Evolutionary conservation across 257 asterid genomes (phyloP).

Genomic region (Echium plantagineum): DNA sequence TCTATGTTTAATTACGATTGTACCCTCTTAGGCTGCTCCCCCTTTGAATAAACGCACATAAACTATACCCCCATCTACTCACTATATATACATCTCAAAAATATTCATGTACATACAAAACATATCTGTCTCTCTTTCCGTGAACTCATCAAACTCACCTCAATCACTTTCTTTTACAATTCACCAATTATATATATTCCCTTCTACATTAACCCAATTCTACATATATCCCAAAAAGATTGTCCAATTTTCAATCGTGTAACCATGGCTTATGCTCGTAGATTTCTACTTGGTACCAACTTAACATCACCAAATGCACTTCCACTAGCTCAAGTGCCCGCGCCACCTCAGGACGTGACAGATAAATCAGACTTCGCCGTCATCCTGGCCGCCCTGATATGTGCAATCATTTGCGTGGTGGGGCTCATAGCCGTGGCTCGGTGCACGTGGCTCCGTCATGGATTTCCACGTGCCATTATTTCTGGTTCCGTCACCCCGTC

Average conservation of each 20-base stretch:
- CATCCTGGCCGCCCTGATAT: slow-evolving; percentile 36
- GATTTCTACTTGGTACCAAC: slow-evolving; percentile 13
- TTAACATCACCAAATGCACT: slow-evolving; percentile 1
- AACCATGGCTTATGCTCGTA: slow-evolving; percentile 17
- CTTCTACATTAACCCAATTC: too few relatives aligned
- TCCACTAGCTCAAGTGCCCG: neutral
- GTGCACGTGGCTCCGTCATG: slow-evolving; percentile 44
- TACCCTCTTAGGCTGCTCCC: too few relatives aligned
- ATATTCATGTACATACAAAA: too few relatives aligned
- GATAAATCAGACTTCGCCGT: slow-evolving; percentile 38
- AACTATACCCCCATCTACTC: too few relatives aligned
- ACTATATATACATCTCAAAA: too few relatives aligned
- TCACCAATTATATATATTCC: too few relatives aligned
- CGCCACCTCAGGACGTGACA: slow-evolving; percentile 5
- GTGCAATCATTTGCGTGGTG: slow-evolving; percentile 36
- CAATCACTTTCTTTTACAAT: too few relatives aligned
- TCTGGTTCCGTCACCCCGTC: slow-evolving; percentile 4
- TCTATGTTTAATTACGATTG: too few relatives aligned
- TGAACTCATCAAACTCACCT: too few relatives aligned
- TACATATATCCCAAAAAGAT: neutral
- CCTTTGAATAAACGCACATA: too few relatives aligned
- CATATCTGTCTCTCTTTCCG: too few relatives aligned
- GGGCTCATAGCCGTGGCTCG: slow-evolving; percentile 46
- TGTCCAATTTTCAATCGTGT: neutral
- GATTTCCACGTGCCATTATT: slow-evolving; percentile 2